Percentiles rank a stretch among this genome's conserved stretches.
These are phyloP conservation scores for Angophora floribunda DNA, from an alignment of 345 rosid species.

Conservation along the genomic window DNA sequence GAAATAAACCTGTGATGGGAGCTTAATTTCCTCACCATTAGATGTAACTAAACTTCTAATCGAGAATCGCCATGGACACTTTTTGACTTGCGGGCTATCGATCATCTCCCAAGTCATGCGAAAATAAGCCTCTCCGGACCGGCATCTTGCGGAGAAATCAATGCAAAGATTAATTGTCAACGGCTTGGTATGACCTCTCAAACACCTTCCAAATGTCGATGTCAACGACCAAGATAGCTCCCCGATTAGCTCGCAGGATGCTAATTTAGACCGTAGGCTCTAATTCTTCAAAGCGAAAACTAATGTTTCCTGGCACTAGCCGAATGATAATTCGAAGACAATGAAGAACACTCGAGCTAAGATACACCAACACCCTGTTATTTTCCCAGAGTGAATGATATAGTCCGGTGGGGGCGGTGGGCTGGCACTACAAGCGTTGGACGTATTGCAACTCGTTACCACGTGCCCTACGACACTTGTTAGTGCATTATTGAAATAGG, in stretches of 20 bases:
- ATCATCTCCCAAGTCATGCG: background rate
- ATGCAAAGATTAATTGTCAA: background rate
- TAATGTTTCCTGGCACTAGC: background rate
- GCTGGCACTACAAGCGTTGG: no score
- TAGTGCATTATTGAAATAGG: background rate
- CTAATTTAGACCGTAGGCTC: background rate
- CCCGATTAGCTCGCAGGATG: background rate
- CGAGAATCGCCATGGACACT: background rate
- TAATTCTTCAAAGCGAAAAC: background rate
- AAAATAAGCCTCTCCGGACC: background rate
- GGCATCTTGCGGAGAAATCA: background rate
- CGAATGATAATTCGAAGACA: background rate
- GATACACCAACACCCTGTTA: rapidly evolving
- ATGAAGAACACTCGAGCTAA: background rate
- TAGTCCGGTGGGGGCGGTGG: no score
- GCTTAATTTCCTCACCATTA: background rate
- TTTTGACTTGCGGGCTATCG: background rate
- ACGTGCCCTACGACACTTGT: no score
- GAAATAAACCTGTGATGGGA: background rate
- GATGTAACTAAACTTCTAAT: background rate
- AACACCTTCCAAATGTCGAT: background rate
- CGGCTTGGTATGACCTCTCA: background rate
- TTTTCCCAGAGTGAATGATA: background rate
- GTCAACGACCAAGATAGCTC: background rate
- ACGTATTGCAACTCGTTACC: no score